Conservation (phyloP, 345 rosid genomes). For the Iberis pinnata region DNA sequence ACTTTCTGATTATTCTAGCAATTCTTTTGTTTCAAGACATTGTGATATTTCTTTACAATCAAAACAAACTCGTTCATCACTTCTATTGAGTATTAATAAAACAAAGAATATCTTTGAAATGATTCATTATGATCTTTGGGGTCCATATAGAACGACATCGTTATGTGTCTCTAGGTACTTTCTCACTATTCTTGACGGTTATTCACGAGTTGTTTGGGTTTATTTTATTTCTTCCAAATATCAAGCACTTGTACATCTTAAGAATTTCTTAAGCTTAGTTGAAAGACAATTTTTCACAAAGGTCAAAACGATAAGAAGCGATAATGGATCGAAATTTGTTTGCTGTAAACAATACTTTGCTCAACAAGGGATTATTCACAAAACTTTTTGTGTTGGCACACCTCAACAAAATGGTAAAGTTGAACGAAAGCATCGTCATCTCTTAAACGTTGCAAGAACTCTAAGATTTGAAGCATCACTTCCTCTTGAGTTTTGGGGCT, state of each 20-base stretch:
- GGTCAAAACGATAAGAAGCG: neutral
- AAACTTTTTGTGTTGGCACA: neutral
- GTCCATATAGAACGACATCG: neutral
- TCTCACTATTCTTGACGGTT: neutral
- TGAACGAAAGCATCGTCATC: no score
- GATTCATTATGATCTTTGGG: neutral
- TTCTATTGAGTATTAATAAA: neutral
- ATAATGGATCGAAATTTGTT: neutral
- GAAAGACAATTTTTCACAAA: neutral
- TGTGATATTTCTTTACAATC: neutral
- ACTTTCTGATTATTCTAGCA: neutral
- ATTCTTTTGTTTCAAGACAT: neutral
- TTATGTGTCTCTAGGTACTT: neutral
- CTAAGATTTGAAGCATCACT: no score
- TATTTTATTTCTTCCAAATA: neutral
- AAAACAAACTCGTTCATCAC: neutral
- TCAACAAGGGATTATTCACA: neutral
- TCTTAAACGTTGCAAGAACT: no score
- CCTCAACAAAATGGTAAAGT: neutral
- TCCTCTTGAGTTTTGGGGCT: no score
- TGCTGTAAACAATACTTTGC: neutral
- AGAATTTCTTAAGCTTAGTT: neutral
- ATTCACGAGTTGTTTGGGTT: neutral
- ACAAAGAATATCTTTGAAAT: neutral
- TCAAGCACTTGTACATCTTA: neutral